Percentiles rank a stretch among this genome's conserved stretches.
phyloP scores from a whole-genome alignment of 805 yeast genomes.

The Yarrowia phangngaensis region DNA sequence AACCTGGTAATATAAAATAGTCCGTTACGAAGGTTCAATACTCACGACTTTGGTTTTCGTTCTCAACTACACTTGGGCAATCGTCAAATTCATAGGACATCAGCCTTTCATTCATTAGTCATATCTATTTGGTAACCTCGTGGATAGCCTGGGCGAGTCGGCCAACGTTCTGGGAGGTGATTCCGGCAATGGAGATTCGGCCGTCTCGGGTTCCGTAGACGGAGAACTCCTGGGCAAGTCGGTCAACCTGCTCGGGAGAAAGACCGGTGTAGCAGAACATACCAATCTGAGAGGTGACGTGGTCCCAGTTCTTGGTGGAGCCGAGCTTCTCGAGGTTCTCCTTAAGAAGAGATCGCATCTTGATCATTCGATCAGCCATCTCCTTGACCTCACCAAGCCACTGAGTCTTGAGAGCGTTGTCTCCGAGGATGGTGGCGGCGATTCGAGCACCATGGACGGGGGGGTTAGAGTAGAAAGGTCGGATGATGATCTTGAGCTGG shows the following conservation, averaged over 20 bases:
- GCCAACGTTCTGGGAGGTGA: conserved; percentile 72
- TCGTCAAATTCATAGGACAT: not conserved
- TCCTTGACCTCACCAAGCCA: conserved; percentile 82
- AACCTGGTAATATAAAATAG: no score
- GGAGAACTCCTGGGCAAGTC: conserved; percentile 72
- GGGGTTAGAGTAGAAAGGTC: conserved; percentile 88
- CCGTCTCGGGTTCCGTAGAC: conserved; percentile 80
- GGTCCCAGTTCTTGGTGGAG: conserved; percentile 93
- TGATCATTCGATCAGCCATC: conserved; percentile 78
- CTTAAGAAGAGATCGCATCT: conserved; percentile 71
- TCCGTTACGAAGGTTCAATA: no score
- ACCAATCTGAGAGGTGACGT: conserved; percentile 85
- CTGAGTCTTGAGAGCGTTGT: conserved; percentile 62
- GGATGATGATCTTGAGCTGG: conserved; percentile 68
- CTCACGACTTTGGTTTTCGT: no score
- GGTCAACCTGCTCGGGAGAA: conserved; percentile 65
- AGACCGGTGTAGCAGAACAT: conserved; percentile 97
- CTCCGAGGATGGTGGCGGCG: conserved; percentile 68
- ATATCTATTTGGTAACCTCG: conserved; percentile 26
- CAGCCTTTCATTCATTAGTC: conserved; percentile 18
- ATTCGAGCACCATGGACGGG: conserved; percentile 95
- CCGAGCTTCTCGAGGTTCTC: conserved; percentile 54
- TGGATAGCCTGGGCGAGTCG: conserved; percentile 70
- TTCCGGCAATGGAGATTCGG: conserved; percentile 90
- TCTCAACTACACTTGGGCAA: no score